A percentile compares a stretch with the other conserved stretches of the same genome.
Evolutionary conservation across 148 eudicot species (phyloP).

Genomic region (Heliamphora exappendiculata): DNA sequence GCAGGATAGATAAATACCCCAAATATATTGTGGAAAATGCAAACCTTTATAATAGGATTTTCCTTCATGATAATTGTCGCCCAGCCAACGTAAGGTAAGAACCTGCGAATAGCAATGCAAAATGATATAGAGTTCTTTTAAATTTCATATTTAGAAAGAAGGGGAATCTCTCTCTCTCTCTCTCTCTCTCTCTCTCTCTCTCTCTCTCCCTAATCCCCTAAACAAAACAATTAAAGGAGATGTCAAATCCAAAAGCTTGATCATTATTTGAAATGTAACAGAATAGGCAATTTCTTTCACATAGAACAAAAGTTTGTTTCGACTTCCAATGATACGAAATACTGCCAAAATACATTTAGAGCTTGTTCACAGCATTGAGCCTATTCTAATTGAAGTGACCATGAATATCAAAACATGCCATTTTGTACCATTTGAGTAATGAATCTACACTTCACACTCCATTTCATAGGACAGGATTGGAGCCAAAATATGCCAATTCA

Average conservation of each 20-base stretch:
- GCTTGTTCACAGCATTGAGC: no score
- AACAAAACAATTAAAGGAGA: neutral
- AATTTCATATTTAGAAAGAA: neutral
- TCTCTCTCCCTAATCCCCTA: no score
- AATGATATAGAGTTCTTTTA: neutral
- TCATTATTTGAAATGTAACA: neutral
- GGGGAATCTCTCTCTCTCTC: no score
- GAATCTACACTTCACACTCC: neutral
- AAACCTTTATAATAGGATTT: constrained; percentile 50
- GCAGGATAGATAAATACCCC: neutral
- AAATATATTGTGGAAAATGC: neutral
- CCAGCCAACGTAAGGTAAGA: constrained; percentile 62
- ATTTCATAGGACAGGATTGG: neutral
- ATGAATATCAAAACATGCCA: no score
- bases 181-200: no score
- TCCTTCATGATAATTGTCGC: constrained; percentile 66
- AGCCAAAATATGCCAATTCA: neutral
- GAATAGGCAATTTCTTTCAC: neutral
- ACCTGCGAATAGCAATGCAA: constrained; percentile 23
- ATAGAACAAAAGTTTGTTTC: neutral
- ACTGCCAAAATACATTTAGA: no score
- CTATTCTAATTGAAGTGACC: no score
- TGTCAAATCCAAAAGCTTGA: neutral
- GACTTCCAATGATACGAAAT: neutral
- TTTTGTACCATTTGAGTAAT: no score